phyloP scores from a whole-genome alignment of 1,139 yeast genomes.

The Ogataea hybrid region DNA sequence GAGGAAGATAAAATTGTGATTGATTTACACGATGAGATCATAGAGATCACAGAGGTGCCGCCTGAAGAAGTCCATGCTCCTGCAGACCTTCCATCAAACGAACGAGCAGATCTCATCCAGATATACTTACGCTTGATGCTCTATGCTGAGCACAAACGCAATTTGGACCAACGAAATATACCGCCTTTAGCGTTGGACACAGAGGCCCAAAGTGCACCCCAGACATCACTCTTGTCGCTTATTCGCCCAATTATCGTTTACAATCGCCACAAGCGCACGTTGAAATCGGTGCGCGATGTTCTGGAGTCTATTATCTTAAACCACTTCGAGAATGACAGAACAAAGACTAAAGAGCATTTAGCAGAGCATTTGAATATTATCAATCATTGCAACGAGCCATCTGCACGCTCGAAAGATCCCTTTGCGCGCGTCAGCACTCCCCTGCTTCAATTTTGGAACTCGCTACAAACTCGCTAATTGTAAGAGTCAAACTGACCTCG shows the following conservation, averaged over 20 bases:
- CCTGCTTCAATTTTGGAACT: conserved; percentile 28
- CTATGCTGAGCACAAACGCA: conserved; percentile 56
- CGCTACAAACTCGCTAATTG: conserved; percentile 17
- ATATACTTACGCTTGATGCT: conserved; percentile 56
- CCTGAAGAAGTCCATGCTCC: conserved; percentile 25
- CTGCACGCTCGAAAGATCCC: conserved; percentile 24
- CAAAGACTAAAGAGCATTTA: conserved; percentile 12
- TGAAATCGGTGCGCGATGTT: conserved; percentile 43
- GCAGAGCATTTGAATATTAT: conserved; percentile 15
- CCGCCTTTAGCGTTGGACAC: conserved; percentile 43
- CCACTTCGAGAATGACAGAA: conserved; percentile 26
- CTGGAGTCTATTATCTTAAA: conserved; percentile 38
- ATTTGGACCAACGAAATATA: conserved; percentile 45
- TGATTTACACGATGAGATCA: conserved; percentile 58
- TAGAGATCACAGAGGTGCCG: conserved; percentile 67
- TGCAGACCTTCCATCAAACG: conserved; percentile 36
- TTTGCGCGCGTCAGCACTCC: conserved; percentile 27
- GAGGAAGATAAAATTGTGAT: conserved; percentile 61
- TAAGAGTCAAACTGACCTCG: conserved; percentile 27
- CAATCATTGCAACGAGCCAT: conserved; percentile 24
- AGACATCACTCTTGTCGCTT: conserved; percentile 39
- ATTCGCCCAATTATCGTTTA: conserved; percentile 67
- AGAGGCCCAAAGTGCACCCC: conserved; percentile 12
- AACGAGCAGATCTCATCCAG: conserved; percentile 52
- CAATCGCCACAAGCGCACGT: conserved; percentile 57